A percentile compares a stretch with the other conserved stretches of the same genome.
phyloP scores from a whole-genome alignment of 2,329 filamentous ascomycete genomes.

The Aureobasidium mangrovei region DNA sequence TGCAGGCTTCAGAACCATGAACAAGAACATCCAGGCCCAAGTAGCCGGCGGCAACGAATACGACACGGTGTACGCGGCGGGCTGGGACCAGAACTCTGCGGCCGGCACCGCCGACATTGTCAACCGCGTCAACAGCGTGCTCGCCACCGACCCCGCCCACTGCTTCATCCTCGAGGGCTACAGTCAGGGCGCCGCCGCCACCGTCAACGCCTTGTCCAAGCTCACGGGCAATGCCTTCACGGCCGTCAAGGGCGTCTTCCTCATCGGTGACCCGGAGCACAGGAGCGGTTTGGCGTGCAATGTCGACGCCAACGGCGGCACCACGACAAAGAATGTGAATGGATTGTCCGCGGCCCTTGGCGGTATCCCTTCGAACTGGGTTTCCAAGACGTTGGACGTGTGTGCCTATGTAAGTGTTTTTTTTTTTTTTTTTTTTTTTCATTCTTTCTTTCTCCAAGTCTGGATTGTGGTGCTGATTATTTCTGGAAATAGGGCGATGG shows the following conservation, averaged over 20 bases:
- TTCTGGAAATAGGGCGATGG: constrained; percentile 24
- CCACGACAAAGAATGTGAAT: constrained; percentile 26
- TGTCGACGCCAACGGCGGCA: constrained; percentile 28
- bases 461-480: not conserved
- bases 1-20: constrained; percentile 29
- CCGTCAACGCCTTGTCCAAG: constrained; percentile 26
- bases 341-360: constrained; percentile 17
- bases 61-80: constrained; percentile 29
- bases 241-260: constrained; percentile 31
- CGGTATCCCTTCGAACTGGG: constrained; percentile 26
- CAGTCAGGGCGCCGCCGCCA: constrained; percentile 30
- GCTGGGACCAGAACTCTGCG: constrained; percentile 22
- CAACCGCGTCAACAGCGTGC: constrained; percentile 24
- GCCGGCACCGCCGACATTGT: constrained; percentile 28
- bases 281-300: constrained; percentile 28
- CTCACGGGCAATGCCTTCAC: constrained; percentile 27
- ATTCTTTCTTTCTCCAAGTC: not conserved
- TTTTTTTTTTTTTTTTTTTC: not conserved
- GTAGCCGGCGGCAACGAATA: constrained; percentile 28
- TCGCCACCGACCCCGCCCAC: constrained; percentile 21
- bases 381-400: constrained; percentile 30
- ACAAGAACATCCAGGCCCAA: constrained; percentile 22
- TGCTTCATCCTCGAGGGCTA: constrained; percentile 33
- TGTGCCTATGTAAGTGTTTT: constrained; percentile 25
- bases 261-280: constrained; percentile 29